phyloP scores from a whole-genome alignment of 768 basidiomycete species.

The Leccinum pellstonianum region DNA sequence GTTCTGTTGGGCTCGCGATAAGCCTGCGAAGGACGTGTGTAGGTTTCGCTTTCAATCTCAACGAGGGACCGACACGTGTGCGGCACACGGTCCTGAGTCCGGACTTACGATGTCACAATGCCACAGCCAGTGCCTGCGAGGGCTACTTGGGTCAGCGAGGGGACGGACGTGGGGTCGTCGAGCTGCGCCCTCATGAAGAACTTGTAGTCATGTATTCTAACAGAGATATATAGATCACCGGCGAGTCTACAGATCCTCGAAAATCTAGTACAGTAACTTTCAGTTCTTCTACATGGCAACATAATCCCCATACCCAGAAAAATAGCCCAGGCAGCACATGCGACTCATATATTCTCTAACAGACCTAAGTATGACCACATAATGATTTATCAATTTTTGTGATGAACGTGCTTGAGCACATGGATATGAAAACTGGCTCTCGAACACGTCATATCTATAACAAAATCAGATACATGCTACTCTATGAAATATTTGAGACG shows the following conservation, averaged over 20 bases:
- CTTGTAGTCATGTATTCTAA: conserved; percentile 45
- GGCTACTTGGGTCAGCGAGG: conserved; percentile 68
- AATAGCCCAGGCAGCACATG: no score
- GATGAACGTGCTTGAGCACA: conserved; percentile 41
- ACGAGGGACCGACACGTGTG: neutral
- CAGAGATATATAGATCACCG: no score
- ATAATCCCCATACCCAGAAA: no score
- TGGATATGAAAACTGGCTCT: conserved; percentile 58
- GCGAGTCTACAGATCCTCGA: no score
- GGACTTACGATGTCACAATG: conserved; percentile 68
- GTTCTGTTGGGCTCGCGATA: conserved; percentile 80
- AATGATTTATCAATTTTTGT: no score
- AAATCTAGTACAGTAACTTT: no score
- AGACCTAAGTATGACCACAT: no score
- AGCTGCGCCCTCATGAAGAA: conserved; percentile 72
- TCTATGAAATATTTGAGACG: neutral
- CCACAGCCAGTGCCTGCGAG: conserved; percentile 83
- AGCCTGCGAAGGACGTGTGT: conserved; percentile 41
- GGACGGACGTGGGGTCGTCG: conserved; percentile 42
- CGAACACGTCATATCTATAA: conserved; percentile 43
- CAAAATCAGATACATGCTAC: conserved; percentile 11
- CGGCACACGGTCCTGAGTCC: conserved; percentile 1
- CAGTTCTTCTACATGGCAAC: no score
- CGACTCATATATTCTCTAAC: no score
- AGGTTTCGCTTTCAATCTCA: neutral